Conservation (phyloP, 495 filamentous ascomycete species). For the Rhizodiscina lignyota region DNA sequence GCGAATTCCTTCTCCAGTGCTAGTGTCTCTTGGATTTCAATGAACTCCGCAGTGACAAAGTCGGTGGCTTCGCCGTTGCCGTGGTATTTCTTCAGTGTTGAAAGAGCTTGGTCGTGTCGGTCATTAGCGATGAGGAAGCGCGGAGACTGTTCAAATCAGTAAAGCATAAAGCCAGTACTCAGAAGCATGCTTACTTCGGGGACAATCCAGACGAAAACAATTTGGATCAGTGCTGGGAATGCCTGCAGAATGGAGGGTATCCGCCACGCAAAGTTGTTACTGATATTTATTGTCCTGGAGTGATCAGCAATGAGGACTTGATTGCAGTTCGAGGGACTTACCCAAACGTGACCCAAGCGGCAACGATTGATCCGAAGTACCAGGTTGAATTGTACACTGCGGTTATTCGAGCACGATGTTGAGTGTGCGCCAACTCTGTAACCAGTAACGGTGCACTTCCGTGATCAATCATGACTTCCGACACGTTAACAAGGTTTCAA, state of each 20-base stretch:
- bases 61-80: constrained; percentile 9
- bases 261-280: constrained; percentile 33
- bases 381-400: constrained; percentile 51
- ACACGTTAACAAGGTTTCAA: no score
- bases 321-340: no score
- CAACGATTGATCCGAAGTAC: constrained; percentile 37
- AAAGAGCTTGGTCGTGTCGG: constrained; percentile 42
- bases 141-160: constrained; percentile 4
- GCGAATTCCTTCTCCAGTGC: constrained; percentile 16
- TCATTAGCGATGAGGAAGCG: constrained; percentile 50
- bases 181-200: constrained; percentile 22
- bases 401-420: constrained; percentile 48
- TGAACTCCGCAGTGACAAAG: constrained; percentile 14
- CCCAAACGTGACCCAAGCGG: constrained; percentile 35
- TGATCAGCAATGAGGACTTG: no score
- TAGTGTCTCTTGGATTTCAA: constrained; percentile 16
- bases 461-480: constrained; percentile 40
- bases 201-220: constrained; percentile 38
- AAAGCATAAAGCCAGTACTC: background rate
- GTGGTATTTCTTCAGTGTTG: constrained; percentile 33
- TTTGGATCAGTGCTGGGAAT: constrained; percentile 30
- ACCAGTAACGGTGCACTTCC: constrained; percentile 45
- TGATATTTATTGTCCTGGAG: constrained; percentile 32
- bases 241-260: constrained; percentile 36
- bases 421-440: constrained; percentile 47